Evolutionary conservation across 2,329 filamentous ascomycete species (phyloP), one percentile per base, ranked within the genome.

Genomic region (Biscogniauxia marginata): DNA sequence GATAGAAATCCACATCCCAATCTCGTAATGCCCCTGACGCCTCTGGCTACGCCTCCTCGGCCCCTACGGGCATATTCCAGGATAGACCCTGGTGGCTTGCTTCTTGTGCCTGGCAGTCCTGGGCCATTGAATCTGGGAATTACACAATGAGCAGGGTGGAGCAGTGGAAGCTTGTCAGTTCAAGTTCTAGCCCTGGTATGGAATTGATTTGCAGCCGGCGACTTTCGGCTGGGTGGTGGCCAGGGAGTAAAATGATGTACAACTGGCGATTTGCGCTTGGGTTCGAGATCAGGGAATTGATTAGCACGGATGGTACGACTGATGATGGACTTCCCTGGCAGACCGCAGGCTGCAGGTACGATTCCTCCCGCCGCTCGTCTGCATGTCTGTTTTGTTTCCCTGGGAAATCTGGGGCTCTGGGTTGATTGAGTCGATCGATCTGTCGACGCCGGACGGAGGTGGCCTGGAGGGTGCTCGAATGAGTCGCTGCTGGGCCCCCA

Each of bases 81-180:
- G 30, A 39, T 39, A n/a, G 11, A 39, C 30, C 30, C 30, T 11
- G 9, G 7, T 30, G 6, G 30, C 9, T 16, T n/a, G n/a, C n/a
- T n/a, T n/a, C n/a, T n/a, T n/a, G n/a, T n/a, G n/a, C n/a, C n/a
- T n/a, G n/a, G n/a, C n/a, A n/a, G n/a, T 39, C 30, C 9, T 39
- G 13, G 6, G 6, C 9, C 30, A 25, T 9, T 39, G 30, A 39
- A 39, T 39, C 30, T 39, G 30, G 30, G 24, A 54, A 54, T 49
- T 49, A 56, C 46, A 34, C 53, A 52, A 59, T 30, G 24, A 49
- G 52, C 46, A 43, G 50, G 43, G 47, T 44, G 53, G 45, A 52
- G 52, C 34, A 18, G 20, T 25, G 24, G 47, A 50, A 55, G 45
- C 47, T 46, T 56, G 21, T 20, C 49, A 57, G 39, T 55, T 24